Evolutionary conservation across 1,284 basidiomycete species (phyloP), one percentile per base, ranked within the genome.

Genomic region (Tylopilus sp.): DNA sequence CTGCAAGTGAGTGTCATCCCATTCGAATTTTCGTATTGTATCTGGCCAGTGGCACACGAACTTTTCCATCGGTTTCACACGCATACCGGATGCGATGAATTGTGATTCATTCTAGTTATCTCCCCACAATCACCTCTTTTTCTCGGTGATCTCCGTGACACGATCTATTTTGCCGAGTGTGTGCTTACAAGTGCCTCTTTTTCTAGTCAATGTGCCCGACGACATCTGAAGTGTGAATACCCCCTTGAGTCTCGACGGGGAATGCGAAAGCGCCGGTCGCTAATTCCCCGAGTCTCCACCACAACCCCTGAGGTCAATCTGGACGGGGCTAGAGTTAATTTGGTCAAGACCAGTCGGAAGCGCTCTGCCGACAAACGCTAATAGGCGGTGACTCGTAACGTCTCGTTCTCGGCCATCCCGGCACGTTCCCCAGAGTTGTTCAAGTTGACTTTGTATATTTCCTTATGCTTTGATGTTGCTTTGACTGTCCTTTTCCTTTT

Each of bases 171-270:
- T 60, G 3, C 29, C 9, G 41, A 54, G 33, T 39, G 15, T 38
- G 53, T 58, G 47, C 55, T 55, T n/a, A 63, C 50, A 48, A 54
- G 55, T 49, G 48, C 54, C 16, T 4, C 28, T 55, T 54, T 57
- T 59, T 53, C 41, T 61, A 84, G 82, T 61, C 82, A 84, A 70
- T 84, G 82, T 59, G 73, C 75, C 45, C 71, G 79, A 36, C 76
- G 81, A 21, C 73, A 75, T 25, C 71, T 82, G 38, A 73, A 70
- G 46, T 84, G 82, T 60, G 77, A 77, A 54, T 84, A 81, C 53
- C 82, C 82, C 4, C 64, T 69, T 7, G 79, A 82, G 61, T 80
- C 78, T 50, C 69, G 78, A 36, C 72, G 82, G 15, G 81, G 83
- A 16, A 76, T 79, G 72, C 71, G 78, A 43, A 81, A 77, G 68